Base-by-base conservation (phyloP, 2,329 filamentous ascomycete genomes). In the Phoma herbarum region DNA sequence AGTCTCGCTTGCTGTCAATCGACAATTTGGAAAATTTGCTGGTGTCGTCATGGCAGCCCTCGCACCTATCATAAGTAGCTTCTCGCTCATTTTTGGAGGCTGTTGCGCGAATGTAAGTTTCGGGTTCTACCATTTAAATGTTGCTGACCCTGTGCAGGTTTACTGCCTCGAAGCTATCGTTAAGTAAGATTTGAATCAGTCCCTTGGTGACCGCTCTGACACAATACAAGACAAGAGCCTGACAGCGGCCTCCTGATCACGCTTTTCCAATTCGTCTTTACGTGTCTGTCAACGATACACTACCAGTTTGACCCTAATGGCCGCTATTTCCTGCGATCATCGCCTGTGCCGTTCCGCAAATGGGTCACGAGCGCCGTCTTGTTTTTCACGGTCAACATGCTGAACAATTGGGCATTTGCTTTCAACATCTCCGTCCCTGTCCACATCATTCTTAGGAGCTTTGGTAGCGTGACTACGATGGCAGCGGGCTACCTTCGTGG, bases 341-440 rank as follows among this genome's bases (percentile, higher is more conserved):
- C 93, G 65, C 88, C 87, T 50, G 92, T 98, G 4, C 95, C 95
- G 0, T 82, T 98, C 53, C 84, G 84, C 46, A 90, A 92, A 74
- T 98, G 95, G 93, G 74, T 91, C 48, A 83, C 94, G 71, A 97
- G 96, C 74, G 97, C 97, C 41, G 81, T 90, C 4, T 86, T 97
- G 67, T 98, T 98, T 79, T 95, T 96, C 76, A 86, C 86, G 62
- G 95, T 99, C 79, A 99, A 98, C 71, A 87, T 98, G 57, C 81
- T 99, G 73, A 99, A 99, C 80, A 99, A 99, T 71, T 94, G 94
- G 82, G 95, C 94, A 7, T 99, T 99, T 77, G 93, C 92, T 62
- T 99, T 97, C 80, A 89, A 93, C 68, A 98, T 99, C 56, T 97
- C 93, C 7, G 92, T 99, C 0, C 95, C 95, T 1, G 88, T 99